Evolutionary conservation across 192 early-diverging fungal genomes (phyloP).

Genomic region (Oehlia diaphana): DNA sequence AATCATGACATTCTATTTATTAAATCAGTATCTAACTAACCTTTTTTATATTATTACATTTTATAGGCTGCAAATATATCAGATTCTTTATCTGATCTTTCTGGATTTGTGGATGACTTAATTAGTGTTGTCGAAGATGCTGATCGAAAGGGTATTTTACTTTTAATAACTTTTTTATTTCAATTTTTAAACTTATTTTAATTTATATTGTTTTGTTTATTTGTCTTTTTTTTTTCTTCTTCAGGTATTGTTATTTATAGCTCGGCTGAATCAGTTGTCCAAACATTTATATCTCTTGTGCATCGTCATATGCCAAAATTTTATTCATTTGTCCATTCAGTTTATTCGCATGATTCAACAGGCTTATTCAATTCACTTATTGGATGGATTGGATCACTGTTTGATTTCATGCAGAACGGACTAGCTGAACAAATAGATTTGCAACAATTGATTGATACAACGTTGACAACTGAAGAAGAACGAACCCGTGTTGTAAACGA

Average conservation of each 20-base stretch:
- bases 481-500: constrained; percentile 34
- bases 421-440: constrained; percentile 34
- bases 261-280: constrained; percentile 33
- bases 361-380: constrained; percentile 51
- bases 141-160: constrained; percentile 24
- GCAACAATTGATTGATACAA: constrained; percentile 31
- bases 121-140: constrained; percentile 51
- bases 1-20: not conserved
- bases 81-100: constrained; percentile 49
- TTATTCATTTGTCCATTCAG: constrained; percentile 56
- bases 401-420: constrained; percentile 43
- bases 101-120: constrained; percentile 54
- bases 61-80: constrained; percentile 51
- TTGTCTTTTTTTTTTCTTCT: not conserved
- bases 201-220: not conserved
- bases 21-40: not conserved
- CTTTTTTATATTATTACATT: not conserved
- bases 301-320: constrained; percentile 51
- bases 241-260: not conserved
- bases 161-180: not conserved
- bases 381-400: constrained; percentile 44
- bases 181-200: not conserved
- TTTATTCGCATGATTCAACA: constrained; percentile 48
- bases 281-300: constrained; percentile 47
- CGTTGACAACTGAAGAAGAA: constrained; percentile 32